Evolutionary conservation across 331 rosid genomes (phyloP), one percentile per base, ranked within the genome.

Genomic region (Malus hybrid): DNA sequence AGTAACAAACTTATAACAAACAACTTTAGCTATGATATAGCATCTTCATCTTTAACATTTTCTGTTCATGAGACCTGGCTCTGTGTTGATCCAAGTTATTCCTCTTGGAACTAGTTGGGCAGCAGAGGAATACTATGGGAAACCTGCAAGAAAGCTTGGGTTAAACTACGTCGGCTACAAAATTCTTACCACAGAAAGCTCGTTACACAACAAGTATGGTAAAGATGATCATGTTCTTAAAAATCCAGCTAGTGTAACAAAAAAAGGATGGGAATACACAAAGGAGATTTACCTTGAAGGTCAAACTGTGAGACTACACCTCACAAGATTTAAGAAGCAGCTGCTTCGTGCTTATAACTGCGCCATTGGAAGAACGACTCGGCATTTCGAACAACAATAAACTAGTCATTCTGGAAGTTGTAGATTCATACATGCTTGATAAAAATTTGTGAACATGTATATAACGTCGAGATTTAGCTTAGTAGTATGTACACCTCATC

Each of bases 21-120:
- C 16, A 50, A 50, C 56, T 50, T 5, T 13, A 15, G 56, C 15
- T 15, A 50, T 13, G n/a, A 50, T 50, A 15, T 50, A 5, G 16
- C 56, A 50, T 50, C 56, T 50, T 50, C 8, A 50, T 52, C 52
- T 44, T 44, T 16, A 32, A 5, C 98, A 93, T 75, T 87, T 86
- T 54, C 48, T 93, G 63, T 93, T 93, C 73, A 64, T 93, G 92
- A 91, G 75, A 61, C 97, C 97, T 36, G 81, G 84, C 4, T 83
- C 82, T 22, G 86, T 91, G 81, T 91, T 93, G 52, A 88, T 93
- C 75, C 98, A 93, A 86, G 88, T 93, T 14, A 60, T 93, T 66
- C 98, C 97, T 15, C 88, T 93, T 11, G 98, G 98, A 3, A 87
- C 90, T 0, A 75, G 42, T 1, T 93, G 98, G 98, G 94, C 98